Base-by-base conservation (phyloP, 2,329 filamentous ascomycete genomes). In the Leptographium wingfieldii region DNA sequence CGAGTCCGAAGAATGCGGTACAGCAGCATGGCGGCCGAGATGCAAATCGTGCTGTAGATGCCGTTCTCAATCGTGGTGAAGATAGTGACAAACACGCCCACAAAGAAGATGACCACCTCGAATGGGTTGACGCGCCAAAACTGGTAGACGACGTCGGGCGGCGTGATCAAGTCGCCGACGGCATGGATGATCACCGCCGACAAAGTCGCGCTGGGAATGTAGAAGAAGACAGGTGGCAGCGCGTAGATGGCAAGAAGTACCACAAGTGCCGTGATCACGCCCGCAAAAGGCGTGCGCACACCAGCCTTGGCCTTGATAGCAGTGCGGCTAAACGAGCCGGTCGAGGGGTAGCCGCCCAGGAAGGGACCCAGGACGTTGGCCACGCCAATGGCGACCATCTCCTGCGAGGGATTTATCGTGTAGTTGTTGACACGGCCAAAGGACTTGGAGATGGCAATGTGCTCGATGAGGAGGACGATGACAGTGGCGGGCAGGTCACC, bases 351-450 rank as follows among this genome's bases (percentile, higher is more conserved):
- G 2, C 80, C 94, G 57, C 94, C 94, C 5, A 97, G 79, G 75
- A 99, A 96, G 2, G 94, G 91, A 1, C 89, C 91, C 7, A 97
- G 79, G 38, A 97, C 77, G 70, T 99, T 99, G 55, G 86, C 88
- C 33, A 97, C 83, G 63, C 94, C 94, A 65, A 97, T 96, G 35
- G 91, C 92, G 56, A 99, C 90, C 73, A 99, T 82, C 71, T 99
- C 94, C 72, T 99, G 94, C 0, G 92, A 97, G 0, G 94, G 92
- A 67, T 97, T 87, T 71, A 99, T 97, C 48, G 85, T 87, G 73
- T 99, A 99, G 75, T 96, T 96, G 77, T 97, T 97, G 67, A 96
- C 83, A 63, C 94, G 83, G n/a, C 94, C 94, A 66, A 99, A 97
- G 0, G 92, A 97, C 73, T 99, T 99, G 35, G 92, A 91, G 64